Evolutionary conservation across 495 filamentous ascomycete species (phyloP), one percentile per base, ranked within the genome.

Genomic region (Platismatia glauca): DNA sequence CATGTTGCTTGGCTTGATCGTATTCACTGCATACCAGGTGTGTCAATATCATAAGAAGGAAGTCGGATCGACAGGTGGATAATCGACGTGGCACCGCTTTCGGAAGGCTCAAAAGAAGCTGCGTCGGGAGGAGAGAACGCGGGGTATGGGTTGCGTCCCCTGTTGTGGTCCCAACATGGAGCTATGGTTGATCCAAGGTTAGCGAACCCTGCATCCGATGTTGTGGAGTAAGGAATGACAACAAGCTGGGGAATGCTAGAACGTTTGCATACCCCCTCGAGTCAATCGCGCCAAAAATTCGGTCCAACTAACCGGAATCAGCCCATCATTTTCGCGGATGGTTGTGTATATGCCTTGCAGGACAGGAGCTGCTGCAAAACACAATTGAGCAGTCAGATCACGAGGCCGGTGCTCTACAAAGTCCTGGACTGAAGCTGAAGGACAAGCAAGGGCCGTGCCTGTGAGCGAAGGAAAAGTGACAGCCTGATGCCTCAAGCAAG

Each of bases 1-100:
- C 64, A 74, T 80, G 24, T 16, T 62, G 62, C 33, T 55, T 43
- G 58, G 22, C 27, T 41, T 62, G 38, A 56, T 18, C n/a, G 38
- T 24, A 34, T 34, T 53, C 50, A 53, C 50, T 7, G 50, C 50
- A 20, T 31, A 33, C 15, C 12, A 53, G 29, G 15, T 6, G 3
- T 53, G 20, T n/a, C 50, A 53, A 33, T 33, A 8, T 33, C 50
- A 53, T 27, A 41, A 44, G 38, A 24, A 62, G 59, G 13, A 35
- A 41, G 38, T 38, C 41, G 35, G 34, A 22, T 31, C 52, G 59
- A 39, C 27, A 61, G 50, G 11, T 55, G 18, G 50, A 29, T 13
- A 37, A 39, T 43, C 59, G 37, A 44, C 34, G 59, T 53, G 39
- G 52, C 60, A 55, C 60, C 50, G 50, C 50, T 53, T 53, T 53